Evolutionary conservation across 257 asterid genomes (phyloP).

Genomic region (Buddleja alternifolia): DNA sequence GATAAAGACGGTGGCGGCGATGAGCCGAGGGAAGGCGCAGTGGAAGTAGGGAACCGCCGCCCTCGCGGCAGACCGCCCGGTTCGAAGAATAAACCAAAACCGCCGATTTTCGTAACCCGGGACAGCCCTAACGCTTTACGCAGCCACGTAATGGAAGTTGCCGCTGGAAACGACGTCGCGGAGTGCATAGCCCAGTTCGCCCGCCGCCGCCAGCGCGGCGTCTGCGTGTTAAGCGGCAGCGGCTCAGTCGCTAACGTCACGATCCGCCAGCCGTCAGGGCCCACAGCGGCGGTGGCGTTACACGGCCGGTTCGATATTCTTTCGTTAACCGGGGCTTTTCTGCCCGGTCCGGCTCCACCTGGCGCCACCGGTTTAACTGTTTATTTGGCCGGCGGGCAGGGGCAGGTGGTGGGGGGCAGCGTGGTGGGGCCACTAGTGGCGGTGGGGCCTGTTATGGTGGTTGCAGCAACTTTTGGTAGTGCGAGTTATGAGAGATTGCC

Average conservation of each 20-base stretch:
- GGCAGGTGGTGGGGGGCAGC: conserved; percentile 52
- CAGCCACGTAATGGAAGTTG: conserved; percentile 49
- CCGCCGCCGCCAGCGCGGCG: conserved; percentile 50
- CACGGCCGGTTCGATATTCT: conserved; percentile 51
- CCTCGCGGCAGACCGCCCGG: conserved; percentile 52
- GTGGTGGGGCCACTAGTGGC: conserved; percentile 50
- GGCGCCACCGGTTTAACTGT: conserved; percentile 49
- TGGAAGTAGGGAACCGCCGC: conserved; percentile 44
- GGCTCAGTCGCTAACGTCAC: conserved; percentile 50
- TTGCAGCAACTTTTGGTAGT: conserved; percentile 47
- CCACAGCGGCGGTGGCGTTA: conserved; percentile 41
- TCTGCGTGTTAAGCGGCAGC: conserved; percentile 46
- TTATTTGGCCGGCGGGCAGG: conserved; percentile 42
- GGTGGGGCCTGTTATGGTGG: conserved; percentile 48
- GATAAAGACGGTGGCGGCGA: no score
- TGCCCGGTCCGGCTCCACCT: conserved; percentile 48
- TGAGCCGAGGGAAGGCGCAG: conserved; percentile 49
- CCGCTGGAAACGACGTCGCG: conserved; percentile 47
- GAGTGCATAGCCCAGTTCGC: conserved; percentile 55
- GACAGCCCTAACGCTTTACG: conserved; percentile 54
- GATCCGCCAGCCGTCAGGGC: conserved; percentile 44
- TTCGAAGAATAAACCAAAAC: conserved; percentile 50
- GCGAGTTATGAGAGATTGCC: conserved; percentile 52
- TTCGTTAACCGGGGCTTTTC: conserved; percentile 42
- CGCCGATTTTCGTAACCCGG: conserved; percentile 51